A percentile compares a stretch with the other conserved stretches of the same genome.
Evolutionary conservation across 192 early-diverging fungal genomes (phyloP).

Genomic region (Kappamyces sp.): DNA sequence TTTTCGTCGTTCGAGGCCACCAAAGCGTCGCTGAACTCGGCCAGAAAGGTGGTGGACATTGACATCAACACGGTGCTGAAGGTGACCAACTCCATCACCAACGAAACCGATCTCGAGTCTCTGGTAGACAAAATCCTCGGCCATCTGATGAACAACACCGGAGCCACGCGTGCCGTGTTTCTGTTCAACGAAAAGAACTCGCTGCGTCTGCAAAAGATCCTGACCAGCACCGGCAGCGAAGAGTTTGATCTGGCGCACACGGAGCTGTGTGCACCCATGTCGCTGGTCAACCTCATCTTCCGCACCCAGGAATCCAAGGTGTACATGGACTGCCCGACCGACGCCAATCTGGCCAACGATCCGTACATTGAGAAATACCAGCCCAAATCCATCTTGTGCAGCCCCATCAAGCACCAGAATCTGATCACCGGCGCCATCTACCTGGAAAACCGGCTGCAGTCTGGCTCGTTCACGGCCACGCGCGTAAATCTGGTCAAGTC

Average conservation of each 20-base stretch:
- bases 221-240: slow-evolving; percentile 13
- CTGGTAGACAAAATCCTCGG: slow-evolving; percentile 38
- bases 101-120: slow-evolving; percentile 39
- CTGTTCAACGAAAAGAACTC: slow-evolving; percentile 16
- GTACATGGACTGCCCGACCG: slow-evolving; percentile 28
- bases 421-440: slow-evolving; percentile 40
- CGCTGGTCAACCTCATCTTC: slow-evolving; percentile 33
- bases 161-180: slow-evolving; percentile 35
- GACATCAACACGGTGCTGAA: slow-evolving; percentile 48
- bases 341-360: slow-evolving; percentile 34
- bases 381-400: slow-evolving; percentile 45
- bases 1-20: no score
- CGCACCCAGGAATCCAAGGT: slow-evolving; percentile 36
- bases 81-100: slow-evolving; percentile 40
- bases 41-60: slow-evolving; percentile 26
- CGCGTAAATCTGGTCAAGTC: slow-evolving; percentile 42
- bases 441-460: slow-evolving; percentile 44
- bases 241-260: slow-evolving; percentile 10
- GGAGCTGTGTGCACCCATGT: slow-evolving; percentile 1
- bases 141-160: slow-evolving; percentile 42
- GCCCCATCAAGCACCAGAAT: slow-evolving; percentile 48
- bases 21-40: no score
- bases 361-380: slow-evolving; percentile 30
- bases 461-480: slow-evolving; percentile 34
- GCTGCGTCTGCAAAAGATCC: neutral